A percentile compares a stretch with the other conserved stretches of the same genome.
These are phyloP conservation scores for Simplicillium aogashimaense DNA, from an alignment of 2,329 filamentous ascomycete genomes.

Conservation along the genomic window DNA sequence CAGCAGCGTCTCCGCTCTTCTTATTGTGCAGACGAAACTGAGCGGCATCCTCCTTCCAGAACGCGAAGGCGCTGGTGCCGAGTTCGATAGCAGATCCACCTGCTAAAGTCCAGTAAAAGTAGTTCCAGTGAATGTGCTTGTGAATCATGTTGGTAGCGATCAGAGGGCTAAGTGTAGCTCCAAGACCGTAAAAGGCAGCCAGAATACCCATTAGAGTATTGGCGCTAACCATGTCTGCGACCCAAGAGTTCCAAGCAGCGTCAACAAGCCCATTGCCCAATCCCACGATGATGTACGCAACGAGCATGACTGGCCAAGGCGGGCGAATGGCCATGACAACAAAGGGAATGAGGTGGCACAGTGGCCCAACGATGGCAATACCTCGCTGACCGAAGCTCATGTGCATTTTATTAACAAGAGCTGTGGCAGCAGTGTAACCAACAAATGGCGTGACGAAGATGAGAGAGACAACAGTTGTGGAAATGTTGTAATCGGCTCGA, in stretches of 20 bases:
- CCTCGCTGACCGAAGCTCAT: constrained; percentile 54
- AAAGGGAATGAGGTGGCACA: constrained; percentile 52
- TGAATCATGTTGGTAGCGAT: constrained; percentile 59
- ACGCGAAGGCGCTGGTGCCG: constrained; percentile 35
- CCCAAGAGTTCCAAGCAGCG: constrained; percentile 36
- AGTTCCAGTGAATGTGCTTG: constrained; percentile 50
- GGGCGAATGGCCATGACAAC: constrained; percentile 50
- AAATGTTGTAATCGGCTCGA: background rate
- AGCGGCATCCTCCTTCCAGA: constrained; percentile 48
- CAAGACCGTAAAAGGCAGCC: constrained; percentile 55
- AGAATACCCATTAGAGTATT: constrained; percentile 58
- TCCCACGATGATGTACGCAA: constrained; percentile 53
- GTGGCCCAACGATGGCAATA: constrained; percentile 50
- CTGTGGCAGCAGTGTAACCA: constrained; percentile 41
- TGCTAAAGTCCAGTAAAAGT: constrained; percentile 44
- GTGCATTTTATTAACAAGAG: constrained; percentile 31
- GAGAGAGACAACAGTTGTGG: constrained; percentile 43
- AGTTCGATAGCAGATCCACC: constrained; percentile 45
- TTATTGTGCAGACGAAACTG: constrained; percentile 36
- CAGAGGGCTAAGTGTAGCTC: constrained; percentile 52
- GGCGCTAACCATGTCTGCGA: constrained; percentile 56
- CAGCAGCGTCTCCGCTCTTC: constrained; percentile 10
- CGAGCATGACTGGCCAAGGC: constrained; percentile 52
- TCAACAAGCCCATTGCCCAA: constrained; percentile 57
- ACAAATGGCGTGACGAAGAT: constrained; percentile 55